Evolutionary conservation across 169 alveolate genomes (phyloP).

Genomic region (Eimeria maxima): DNA sequence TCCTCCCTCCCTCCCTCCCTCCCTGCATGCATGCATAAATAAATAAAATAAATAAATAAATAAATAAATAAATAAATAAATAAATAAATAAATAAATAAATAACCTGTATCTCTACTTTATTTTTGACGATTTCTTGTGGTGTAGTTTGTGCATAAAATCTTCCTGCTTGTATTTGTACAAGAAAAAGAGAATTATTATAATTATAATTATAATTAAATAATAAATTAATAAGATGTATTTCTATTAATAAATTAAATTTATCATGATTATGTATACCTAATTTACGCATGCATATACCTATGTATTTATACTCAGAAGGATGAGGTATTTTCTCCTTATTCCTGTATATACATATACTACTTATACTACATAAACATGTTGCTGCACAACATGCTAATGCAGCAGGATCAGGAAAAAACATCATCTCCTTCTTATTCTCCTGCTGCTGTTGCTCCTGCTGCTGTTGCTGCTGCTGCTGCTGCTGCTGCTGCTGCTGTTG

Average conservation of each 20-base stretch:
- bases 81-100: neutral
- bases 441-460: too few relatives aligned
- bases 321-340: slow-evolving; percentile 67
- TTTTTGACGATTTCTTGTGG: too few relatives aligned
- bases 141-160: too few relatives aligned
- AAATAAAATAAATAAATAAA: too few relatives aligned
- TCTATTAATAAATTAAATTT: slow-evolving; percentile 87
- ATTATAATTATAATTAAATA: too few relatives aligned
- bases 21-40: neutral
- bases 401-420: slow-evolving; percentile 75
- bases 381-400: slow-evolving; percentile 73
- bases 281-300: slow-evolving; percentile 34
- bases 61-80: too few relatives aligned
- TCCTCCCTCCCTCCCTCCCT: neutral
- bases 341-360: slow-evolving; percentile 31
- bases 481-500: too few relatives aligned
- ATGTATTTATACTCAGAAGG: slow-evolving; percentile 73
- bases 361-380: slow-evolving; percentile 78
- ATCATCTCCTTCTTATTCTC: too few relatives aligned
- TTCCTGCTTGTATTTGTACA: too few relatives aligned
- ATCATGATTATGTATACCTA: slow-evolving; percentile 86
- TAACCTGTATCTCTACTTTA: neutral
- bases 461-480: too few relatives aligned
- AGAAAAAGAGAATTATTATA: too few relatives aligned
- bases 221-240: slow-evolving; percentile 87